These are phyloP conservation scores for Diaporthe ilicicola DNA, from an alignment of 2,329 filamentous ascomycete genomes.

Conservation along the genomic window DNA sequence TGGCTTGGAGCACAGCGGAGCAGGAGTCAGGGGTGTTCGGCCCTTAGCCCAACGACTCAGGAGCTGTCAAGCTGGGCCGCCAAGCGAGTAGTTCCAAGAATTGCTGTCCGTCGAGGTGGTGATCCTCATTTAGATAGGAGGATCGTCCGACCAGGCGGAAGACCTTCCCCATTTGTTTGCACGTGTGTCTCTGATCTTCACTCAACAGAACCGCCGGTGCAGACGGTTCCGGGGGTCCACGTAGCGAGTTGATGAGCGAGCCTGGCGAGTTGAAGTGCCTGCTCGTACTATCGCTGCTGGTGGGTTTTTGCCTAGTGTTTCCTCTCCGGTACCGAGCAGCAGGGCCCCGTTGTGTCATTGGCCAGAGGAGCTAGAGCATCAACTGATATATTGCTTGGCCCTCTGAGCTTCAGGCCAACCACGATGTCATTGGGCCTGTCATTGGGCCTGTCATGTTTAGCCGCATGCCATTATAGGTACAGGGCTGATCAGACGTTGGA, in stretches of 20 bases:
- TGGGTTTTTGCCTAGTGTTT: neutral
- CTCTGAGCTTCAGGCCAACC: neutral
- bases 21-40: neutral
- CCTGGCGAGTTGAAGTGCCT: neutral
- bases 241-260: slow-evolving; percentile 6
- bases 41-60: slow-evolving; percentile 10
- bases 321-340: neutral
- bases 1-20: slow-evolving; percentile 10
- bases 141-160: slow-evolving; percentile 8
- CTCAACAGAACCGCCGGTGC: neutral
- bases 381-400: neutral
- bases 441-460: neutral
- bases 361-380: neutral
- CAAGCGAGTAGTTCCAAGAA: slow-evolving; percentile 18
- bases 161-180: neutral
- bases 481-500: neutral
- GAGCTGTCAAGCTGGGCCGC: slow-evolving; percentile 13
- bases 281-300: neutral
- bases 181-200: slow-evolving; percentile 13
- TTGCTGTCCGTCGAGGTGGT: neutral
- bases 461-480: neutral
- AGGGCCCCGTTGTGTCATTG: neutral
- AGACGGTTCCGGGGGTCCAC: neutral
- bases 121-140: slow-evolving; percentile 21
- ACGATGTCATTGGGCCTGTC: too few relatives aligned